Evolutionary conservation across 2,329 filamentous ascomycete species (phyloP), one percentile per base, ranked within the genome.

Genomic region (Fusarium odoratissimum): DNA sequence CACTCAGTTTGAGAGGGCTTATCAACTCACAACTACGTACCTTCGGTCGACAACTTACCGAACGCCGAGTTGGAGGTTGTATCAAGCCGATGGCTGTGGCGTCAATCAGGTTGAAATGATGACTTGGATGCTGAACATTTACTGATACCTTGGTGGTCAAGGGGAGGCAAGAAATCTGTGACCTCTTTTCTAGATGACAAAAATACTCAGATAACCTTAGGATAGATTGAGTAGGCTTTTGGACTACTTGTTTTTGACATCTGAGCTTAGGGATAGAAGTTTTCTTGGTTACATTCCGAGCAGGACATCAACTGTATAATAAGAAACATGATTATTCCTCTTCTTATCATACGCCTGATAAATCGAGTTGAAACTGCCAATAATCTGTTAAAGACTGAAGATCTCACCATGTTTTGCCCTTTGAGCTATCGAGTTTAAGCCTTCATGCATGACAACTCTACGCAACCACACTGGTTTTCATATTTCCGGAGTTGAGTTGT

Each of bases 1-100:
- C 70, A 71, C 60, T 60, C 25, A 51, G 31, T 46, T 23, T 42
- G 19, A 35, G 42, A 45, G 28, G 56, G 33, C 62, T 71, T 70
- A 67, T 73, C 64, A 44, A 54, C 23, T 45, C 38, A 7, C 46
- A 33, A 13, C 45, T 44, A 51, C 19, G n/a, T 54, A 44, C 30
- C 30, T 42, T 59, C 45, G 57, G 48, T 60, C 42, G 44, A 57
- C 25, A 55, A 55, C 42, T 56, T 44, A 59, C 46, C 56, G 46
- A 51, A 48, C 31, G 44, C 48, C 38, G 31, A 28, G 52, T 55
- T 33, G 37, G 60, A 55, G 33, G 35, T 33, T 42, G 42, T 51
- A 46, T 23, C 25, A 23, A 45, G 45, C 16, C 51, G 16, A 51
- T 42, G 60, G 19, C 17, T 37, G 19, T 60, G 31, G n/a, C 16